Conservation (phyloP, 257 asterid genomes). For the Orobanche coerulescens region DNA sequence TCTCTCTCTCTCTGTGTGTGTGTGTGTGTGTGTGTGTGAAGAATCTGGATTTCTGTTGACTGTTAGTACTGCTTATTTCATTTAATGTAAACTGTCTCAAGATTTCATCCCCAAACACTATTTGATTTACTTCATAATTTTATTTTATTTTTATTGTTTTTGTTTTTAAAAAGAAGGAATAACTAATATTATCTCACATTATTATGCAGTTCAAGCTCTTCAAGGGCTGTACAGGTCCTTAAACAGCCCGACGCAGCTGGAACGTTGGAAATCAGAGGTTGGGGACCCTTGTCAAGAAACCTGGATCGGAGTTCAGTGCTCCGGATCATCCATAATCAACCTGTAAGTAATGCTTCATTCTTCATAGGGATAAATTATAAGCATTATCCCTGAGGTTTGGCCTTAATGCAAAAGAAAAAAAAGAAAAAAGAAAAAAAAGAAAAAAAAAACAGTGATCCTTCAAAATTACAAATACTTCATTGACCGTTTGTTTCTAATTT, state of each 20-base stretch:
- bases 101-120: background rate
- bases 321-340: conserved; percentile 50
- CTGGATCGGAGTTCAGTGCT: conserved; percentile 78
- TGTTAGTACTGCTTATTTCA: background rate
- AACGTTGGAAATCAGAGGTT: conserved; percentile 52
- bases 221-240: conserved; percentile 57
- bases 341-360: conserved; percentile 51
- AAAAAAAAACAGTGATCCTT: background rate
- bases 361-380: background rate
- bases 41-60: background rate
- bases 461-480: background rate
- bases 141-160: background rate
- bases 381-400: background rate
- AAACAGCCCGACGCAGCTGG: conserved; percentile 56
- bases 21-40: background rate
- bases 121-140: background rate
- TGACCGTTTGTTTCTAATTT: background rate
- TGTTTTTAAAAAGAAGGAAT: background rate
- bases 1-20: no score
- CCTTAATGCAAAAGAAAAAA: background rate
- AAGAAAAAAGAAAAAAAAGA: no score
- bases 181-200: conserved; percentile 9
- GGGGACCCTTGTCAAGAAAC: conserved; percentile 84
- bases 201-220: conserved; percentile 70
- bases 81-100: background rate